Base-by-base conservation (phyloP, 768 basidiomycete genomes). In the Mycena albidolilacea region DNA sequence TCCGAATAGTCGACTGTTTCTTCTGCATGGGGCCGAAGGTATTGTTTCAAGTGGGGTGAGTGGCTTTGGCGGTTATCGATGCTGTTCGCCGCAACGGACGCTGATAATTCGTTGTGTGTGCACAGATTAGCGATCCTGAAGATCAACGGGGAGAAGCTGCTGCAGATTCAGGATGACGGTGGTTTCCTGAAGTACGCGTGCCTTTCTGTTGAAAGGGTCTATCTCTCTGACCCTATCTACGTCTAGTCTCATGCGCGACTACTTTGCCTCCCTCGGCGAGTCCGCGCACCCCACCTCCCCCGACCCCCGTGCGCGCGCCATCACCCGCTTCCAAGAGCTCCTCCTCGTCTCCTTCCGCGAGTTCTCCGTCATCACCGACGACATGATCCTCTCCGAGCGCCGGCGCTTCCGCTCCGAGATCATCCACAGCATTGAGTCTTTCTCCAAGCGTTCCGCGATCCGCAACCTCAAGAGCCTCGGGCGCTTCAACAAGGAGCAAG, bases 1-100 rank as follows among this genome's bases (percentile, higher is more conserved):
- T 98, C 86, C 91, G 98, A 41, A 95, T 98, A 79, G 96, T 97
- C 3, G 97, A 99, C 80, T 98, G 97, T 80, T 97, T 98, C 86
- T 93, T 98, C 84, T 97, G 96, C 77, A 98, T 99, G 97, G 98
- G 98, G 0, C 96, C 97, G 0, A 99, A 97, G 78, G 98, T 99
- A 1, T 84, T 99, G 52, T 99, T 99, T 86, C 98, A 99, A 90
- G 95, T 99, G 66, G 97, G 97, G 95, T 97, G 80, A 81, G 93
- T 84, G 39, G 15, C 48, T 71, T 44, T 15, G 8, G 43, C 57
- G 15, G 43, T n/a, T 11, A 50, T 69, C 37, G 3, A 30, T 30
- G 30, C 30, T 30, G 30, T 30, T 30, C 30, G 30, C 30, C 2
- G 30, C 30, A 30, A 30, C 4, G 30, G 30, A 30, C 30, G 30